Evolutionary conservation across 306 rosid species (phyloP).

Genomic region (Astragalus glycyphyllos): DNA sequence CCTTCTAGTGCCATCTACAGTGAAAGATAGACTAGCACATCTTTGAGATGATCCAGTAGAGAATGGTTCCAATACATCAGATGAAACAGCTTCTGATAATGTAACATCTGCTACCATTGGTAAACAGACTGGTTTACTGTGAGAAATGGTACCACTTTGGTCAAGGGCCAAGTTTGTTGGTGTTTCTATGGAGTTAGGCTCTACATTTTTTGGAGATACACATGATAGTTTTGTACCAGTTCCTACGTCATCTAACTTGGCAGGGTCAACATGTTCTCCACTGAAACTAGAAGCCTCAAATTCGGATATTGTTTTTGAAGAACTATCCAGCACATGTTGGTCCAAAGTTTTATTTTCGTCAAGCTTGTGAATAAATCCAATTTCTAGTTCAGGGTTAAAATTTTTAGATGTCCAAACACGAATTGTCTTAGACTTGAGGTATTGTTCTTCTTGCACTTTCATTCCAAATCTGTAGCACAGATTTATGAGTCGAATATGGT

Average conservation of each 20-base stretch:
- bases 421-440: slow-evolving; percentile 57
- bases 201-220: slow-evolving; percentile 48
- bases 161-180: slow-evolving; percentile 43
- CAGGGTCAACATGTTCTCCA: slow-evolving; percentile 42
- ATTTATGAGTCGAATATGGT: slow-evolving; percentile 62
- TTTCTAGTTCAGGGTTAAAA: slow-evolving; percentile 60
- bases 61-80: slow-evolving; percentile 46
- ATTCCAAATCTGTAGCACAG: slow-evolving; percentile 81
- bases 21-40: slow-evolving; percentile 56
- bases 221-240: slow-evolving; percentile 46
- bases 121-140: slow-evolving; percentile 43
- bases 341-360: slow-evolving; percentile 50
- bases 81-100: slow-evolving; percentile 46
- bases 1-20: slow-evolving; percentile 62
- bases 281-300: slow-evolving; percentile 43
- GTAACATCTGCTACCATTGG: slow-evolving; percentile 46
- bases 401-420: slow-evolving; percentile 80
- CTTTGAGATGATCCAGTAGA: slow-evolving; percentile 53
- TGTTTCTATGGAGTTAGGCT: slow-evolving; percentile 33
- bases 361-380: slow-evolving; percentile 44
- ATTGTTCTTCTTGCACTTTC: slow-evolving; percentile 72
- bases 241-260: slow-evolving; percentile 43
- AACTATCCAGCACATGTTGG: slow-evolving; percentile 43
- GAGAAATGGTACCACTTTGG: slow-evolving; percentile 44
- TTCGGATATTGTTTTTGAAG: slow-evolving; percentile 43